Evolutionary conservation across 768 basidiomycete genomes (phyloP).

Genomic region (Mycena vulgaris): DNA sequence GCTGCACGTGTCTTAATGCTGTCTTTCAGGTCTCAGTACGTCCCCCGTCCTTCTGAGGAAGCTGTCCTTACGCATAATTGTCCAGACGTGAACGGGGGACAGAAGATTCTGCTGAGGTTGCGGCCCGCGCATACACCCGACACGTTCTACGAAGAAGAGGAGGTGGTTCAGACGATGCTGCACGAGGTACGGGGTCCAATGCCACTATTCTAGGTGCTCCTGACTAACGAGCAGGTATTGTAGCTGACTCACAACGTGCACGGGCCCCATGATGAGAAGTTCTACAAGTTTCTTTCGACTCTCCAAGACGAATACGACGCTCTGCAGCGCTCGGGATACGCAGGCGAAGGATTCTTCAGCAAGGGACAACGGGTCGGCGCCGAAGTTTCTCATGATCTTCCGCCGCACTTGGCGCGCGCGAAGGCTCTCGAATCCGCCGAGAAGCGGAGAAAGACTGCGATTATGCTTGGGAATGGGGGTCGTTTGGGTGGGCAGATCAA

Average conservation of each 20-base stretch:
- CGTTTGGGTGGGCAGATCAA: slow-evolving; percentile 66
- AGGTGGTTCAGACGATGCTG: slow-evolving; percentile 88
- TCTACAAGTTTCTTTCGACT: slow-evolving; percentile 79
- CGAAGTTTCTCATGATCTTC: slow-evolving; percentile 76
- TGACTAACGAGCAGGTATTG: slow-evolving; percentile 6
- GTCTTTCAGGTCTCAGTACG: slow-evolving; percentile 55
- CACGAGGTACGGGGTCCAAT: slow-evolving; percentile 75
- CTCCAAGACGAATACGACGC: slow-evolving; percentile 91
- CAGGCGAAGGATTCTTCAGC: slow-evolving; percentile 92
- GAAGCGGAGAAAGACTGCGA: slow-evolving; percentile 67
- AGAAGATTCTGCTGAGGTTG: slow-evolving; percentile 88
- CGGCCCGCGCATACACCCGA: slow-evolving; percentile 78
- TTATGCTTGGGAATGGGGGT: slow-evolving; percentile 67
- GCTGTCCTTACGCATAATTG: not conserved
- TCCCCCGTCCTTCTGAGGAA: slow-evolving; percentile 6
- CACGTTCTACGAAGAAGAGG: slow-evolving; percentile 82
- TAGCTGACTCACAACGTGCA: slow-evolving; percentile 93
- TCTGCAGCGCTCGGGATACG: slow-evolving; percentile 84
- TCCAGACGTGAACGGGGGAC: slow-evolving; percentile 82
- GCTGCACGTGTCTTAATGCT: not conserved
- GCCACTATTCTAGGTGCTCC: not conserved
- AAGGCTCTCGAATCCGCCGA: slow-evolving; percentile 89
- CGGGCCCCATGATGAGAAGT: slow-evolving; percentile 90
- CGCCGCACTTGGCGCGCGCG: slow-evolving; percentile 73
- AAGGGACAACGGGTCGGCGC: slow-evolving; percentile 80